Conservation (phyloP, 371 early-diverging fungal genomes). For the Mortierella polycephala region DNA sequence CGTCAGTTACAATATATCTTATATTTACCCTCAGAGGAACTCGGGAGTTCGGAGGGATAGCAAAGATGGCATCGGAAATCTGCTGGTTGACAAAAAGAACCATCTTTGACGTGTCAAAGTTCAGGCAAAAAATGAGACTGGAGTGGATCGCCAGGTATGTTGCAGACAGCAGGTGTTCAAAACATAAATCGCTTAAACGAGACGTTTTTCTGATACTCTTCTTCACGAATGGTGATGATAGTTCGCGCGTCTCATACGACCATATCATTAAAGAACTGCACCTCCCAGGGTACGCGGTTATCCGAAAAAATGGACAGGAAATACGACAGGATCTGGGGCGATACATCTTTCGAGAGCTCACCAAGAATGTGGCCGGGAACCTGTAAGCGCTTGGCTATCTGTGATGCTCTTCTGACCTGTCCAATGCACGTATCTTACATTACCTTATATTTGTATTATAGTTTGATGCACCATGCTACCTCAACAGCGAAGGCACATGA, state of each 20-base stretch:
- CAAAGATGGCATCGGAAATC: slow-evolving; percentile 31
- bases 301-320: slow-evolving; percentile 26
- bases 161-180: neutral
- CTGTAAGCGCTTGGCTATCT: neutral
- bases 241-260: slow-evolving; percentile 11
- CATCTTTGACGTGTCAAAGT: slow-evolving; percentile 26
- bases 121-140: slow-evolving; percentile 20
- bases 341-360: neutral
- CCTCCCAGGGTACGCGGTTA: slow-evolving; percentile 12
- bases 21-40: slow-evolving; percentile 19
- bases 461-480: too few species aligned
- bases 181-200: neutral
- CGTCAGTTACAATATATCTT: slow-evolving; percentile 3
- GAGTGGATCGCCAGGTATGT: slow-evolving; percentile 28
- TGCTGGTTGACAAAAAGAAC: slow-evolving; percentile 23
- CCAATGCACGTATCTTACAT: too few species aligned
- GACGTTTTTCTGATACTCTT: neutral
- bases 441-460: too few species aligned
- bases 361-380: slow-evolving; percentile 5
- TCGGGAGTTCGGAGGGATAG: slow-evolving; percentile 28
- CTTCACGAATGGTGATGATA: neutral
- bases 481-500: too few species aligned
- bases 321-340: slow-evolving; percentile 5
- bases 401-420: neutral
- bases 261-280: neutral